phyloP scores from a whole-genome alignment of 2,329 filamentous ascomycete genomes.

The Colletotrichum magnum region DNA sequence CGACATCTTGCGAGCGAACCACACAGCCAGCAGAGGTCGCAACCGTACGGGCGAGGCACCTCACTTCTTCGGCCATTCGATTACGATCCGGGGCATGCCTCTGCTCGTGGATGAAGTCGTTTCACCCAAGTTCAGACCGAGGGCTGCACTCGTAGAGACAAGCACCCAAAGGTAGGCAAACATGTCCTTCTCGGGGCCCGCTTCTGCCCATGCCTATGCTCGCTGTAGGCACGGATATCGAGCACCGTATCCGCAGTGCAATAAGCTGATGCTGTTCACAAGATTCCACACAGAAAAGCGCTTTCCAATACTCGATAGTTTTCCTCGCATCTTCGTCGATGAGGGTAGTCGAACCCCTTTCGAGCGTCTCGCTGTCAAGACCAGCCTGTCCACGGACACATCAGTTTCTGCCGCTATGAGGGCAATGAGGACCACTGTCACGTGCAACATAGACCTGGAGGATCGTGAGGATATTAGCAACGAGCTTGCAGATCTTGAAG shows the following conservation, averaged over 20 bases:
- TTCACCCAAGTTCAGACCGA: slow-evolving; percentile 9
- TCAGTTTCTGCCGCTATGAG: slow-evolving; percentile 79
- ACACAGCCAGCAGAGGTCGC: slow-evolving; percentile 33
- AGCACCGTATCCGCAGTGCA: too few species aligned
- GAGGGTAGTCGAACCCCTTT: slow-evolving; percentile 52
- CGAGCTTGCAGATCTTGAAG: slow-evolving; percentile 83
- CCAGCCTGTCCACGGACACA: slow-evolving; percentile 81
- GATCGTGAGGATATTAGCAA: slow-evolving; percentile 89
- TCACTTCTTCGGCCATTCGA: slow-evolving; percentile 60
- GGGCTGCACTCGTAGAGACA: slow-evolving; percentile 23
- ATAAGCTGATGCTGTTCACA: background rate
- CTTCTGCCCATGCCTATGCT: too few species aligned
- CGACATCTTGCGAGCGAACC: slow-evolving; percentile 37
- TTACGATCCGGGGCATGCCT: slow-evolving; percentile 48
- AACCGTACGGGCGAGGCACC: slow-evolving; percentile 35
- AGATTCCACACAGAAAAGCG: slow-evolving; percentile 69
- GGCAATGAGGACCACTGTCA: slow-evolving; percentile 73
- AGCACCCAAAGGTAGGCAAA: slow-evolving; percentile 30
- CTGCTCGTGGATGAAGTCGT: slow-evolving; percentile 38
- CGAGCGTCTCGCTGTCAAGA: slow-evolving; percentile 63
- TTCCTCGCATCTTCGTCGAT: slow-evolving; percentile 79
- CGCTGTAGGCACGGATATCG: too few species aligned
- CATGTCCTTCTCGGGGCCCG: background rate
- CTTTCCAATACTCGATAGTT: slow-evolving; percentile 88
- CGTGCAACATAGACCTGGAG: slow-evolving; percentile 76